Base-by-base conservation (phyloP, 768 basidiomycete genomes). In the Suillus brevipes region DNA sequence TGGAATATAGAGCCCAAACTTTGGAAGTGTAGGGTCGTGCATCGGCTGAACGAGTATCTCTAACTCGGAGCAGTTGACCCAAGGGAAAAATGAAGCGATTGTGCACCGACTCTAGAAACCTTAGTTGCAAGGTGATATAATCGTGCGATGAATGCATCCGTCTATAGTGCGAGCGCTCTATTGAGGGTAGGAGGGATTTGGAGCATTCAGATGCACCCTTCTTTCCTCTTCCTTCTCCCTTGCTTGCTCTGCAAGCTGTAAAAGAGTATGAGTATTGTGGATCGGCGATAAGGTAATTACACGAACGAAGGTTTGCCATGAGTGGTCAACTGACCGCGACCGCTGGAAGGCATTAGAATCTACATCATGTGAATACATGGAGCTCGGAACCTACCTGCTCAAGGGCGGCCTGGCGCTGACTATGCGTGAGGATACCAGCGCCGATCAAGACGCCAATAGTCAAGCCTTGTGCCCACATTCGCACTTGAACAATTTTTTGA, bases 381-480 rank as follows among this genome's bases (percentile, higher is more conserved):
- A 40, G n/a, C 13, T 28, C 14, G 10, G 37, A 25, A 63, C 62
- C 37, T 13, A 64, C 63, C 23, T 34, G 60, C 38, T 73, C 38
- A 8, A 81, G 81, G 4, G 77, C 75, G 12, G 81, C 81, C 18
- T 78, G 73, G 6, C 83, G 81, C 63, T 79, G 80, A 42, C 78
- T 72, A 36, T 86, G 86, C 3, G 89, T 87, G 34, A 92, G 76
- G 6, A 85, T 85, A 67, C 89, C 91, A 16, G 91, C 90, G 4
- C 78, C 88, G 63, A 92, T 82, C 36, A 93, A 76, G 31, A 92
- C 81, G 43, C 89, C 90, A 53, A 94, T 86, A 0, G 91, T 94
- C 64, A 93, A 74, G 4, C 90, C 91, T 68, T 94, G 91, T 4
- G 91, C 91, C 91, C 91, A 93, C 89, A 93, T 89, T 84, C 92